phyloP scores from a whole-genome alignment of 345 rosid species.

The Lagerstroemia speciosa region DNA sequence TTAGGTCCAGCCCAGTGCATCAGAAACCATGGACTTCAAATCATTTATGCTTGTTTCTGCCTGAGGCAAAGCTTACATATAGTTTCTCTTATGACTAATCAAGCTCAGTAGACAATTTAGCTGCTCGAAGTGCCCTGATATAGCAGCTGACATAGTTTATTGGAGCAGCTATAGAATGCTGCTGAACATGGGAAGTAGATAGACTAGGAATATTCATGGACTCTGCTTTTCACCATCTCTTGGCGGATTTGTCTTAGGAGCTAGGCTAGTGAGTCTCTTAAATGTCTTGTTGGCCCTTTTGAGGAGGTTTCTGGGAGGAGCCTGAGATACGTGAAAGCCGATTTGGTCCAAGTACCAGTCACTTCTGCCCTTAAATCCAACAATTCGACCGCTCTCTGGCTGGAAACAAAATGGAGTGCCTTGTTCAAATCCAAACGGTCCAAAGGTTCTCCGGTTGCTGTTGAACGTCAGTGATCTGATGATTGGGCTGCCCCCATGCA shows the following conservation, averaged over 20 bases:
- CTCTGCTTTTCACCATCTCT: neutral
- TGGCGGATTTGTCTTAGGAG: slow-evolving; percentile 1
- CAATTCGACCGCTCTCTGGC: slow-evolving; percentile 43
- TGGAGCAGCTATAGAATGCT: neutral
- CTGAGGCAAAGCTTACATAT: neutral
- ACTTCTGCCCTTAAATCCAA: slow-evolving; percentile 56
- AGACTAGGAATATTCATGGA: neutral
- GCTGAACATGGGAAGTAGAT: neutral
- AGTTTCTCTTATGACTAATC: neutral
- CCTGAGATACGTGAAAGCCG: slow-evolving; percentile 43
- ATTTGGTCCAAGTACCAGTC: slow-evolving; percentile 75
- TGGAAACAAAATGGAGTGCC: slow-evolving; percentile 65
- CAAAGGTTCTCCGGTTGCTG: slow-evolving; percentile 53
- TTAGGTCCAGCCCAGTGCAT: no score
- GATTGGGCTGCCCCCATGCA: slow-evolving; percentile 49
- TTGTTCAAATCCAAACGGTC: slow-evolving; percentile 63
- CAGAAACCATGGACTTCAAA: neutral
- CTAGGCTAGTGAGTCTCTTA: slow-evolving; percentile 37
- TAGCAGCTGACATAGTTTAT: neutral
- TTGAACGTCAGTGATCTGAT: slow-evolving; percentile 58
- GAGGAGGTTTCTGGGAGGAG: slow-evolving; percentile 35
- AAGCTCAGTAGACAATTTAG: neutral
- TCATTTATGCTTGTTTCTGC: neutral
- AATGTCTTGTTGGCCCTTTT: slow-evolving; percentile 40
- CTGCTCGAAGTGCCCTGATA: no score